Conservation (phyloP, 2,329 filamentous ascomycete genomes). For the Ceratocystis papillata region DNA sequence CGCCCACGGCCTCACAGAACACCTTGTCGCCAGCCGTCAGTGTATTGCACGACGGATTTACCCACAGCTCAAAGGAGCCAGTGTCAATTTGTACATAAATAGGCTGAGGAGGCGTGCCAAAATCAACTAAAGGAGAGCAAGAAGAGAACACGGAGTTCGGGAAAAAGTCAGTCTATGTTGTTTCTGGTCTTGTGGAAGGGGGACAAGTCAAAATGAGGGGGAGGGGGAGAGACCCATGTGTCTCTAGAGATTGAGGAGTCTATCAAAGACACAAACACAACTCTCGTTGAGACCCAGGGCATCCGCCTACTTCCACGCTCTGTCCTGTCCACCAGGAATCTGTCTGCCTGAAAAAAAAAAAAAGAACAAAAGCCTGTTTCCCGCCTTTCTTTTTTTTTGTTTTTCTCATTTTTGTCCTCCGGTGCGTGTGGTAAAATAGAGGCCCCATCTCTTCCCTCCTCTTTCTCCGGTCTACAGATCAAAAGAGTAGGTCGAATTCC, state of each 20-base stretch:
- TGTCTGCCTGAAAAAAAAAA: slow-evolving; percentile 19
- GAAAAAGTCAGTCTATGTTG: slow-evolving; percentile 22
- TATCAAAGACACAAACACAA: neutral
- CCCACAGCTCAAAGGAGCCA: slow-evolving; percentile 51
- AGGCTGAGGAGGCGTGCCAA: slow-evolving; percentile 44
- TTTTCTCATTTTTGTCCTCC: neutral
- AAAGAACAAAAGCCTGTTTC: slow-evolving; percentile 8
- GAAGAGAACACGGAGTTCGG: slow-evolving; percentile 14
- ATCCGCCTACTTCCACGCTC: slow-evolving; percentile 1
- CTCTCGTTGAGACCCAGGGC: neutral
- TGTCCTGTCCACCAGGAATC: slow-evolving; percentile 5
- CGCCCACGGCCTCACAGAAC: slow-evolving; percentile 40
- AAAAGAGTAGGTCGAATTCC: neutral
- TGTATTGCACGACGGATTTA: slow-evolving; percentile 51
- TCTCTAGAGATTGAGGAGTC: neutral
- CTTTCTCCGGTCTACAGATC: slow-evolving; percentile 12
- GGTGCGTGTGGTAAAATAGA: slow-evolving; percentile 6
- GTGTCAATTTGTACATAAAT: slow-evolving; percentile 49
- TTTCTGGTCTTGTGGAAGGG: slow-evolving; percentile 11
- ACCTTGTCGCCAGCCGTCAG: slow-evolving; percentile 31
- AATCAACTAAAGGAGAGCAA: slow-evolving; percentile 31
- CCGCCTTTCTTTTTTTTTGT: slow-evolving; percentile 1
- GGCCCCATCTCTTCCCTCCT: neutral
- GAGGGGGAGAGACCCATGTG: neutral
- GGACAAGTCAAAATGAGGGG: slow-evolving; percentile 5